Evolutionary conservation across 805 yeast genomes (phyloP), one percentile per base, ranked within the genome.

Genomic region (Naumovozyma castellii): DNA sequence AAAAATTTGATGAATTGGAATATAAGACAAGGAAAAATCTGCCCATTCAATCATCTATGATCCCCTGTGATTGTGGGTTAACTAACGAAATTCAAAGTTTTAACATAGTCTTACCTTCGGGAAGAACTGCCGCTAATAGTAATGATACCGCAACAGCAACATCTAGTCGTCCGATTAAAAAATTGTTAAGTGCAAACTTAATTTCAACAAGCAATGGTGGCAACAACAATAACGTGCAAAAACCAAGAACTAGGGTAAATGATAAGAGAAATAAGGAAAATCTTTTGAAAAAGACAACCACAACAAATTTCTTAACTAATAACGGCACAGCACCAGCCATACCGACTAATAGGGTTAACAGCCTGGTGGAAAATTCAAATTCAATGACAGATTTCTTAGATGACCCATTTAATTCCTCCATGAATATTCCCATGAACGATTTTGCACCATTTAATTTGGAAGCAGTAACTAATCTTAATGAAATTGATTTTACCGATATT

Each of bases 21-120:
- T 56, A 54, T 37, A 53, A 56, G 34, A 39, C 58, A 1, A 47
- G 48, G 20, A 50, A 51, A 29, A 58, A 58, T 39, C 35, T 59
- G 31, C 64, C 64, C 22, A 54, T 55, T 5, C 47, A 48, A 16
- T 45, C 59, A 3, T 50, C 56, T 8, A 43, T 55, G n/a, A 56
- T 58, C 29, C 50, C 61, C 14, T 59, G 64, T 45, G 63, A 59
- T 29, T 59, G 64, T 52, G 64, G 64, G n/a, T 47, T 59, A 27
- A 58, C 64, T 5, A 54, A 51, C 32, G 64, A 59, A 45, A 53
- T 59, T 32, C 46, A 55, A 32, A 52, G 56, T 40, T 57, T 56
- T 40, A 48, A 56, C 41, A 50, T 58, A 8, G 55, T 57, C 29
- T 42, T 58, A 16, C 64, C 62, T 4, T 42, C 50, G 12, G 42